Conservation (phyloP, 2,329 filamentous ascomycete genomes). For the Talaromyces marneffei region DNA sequence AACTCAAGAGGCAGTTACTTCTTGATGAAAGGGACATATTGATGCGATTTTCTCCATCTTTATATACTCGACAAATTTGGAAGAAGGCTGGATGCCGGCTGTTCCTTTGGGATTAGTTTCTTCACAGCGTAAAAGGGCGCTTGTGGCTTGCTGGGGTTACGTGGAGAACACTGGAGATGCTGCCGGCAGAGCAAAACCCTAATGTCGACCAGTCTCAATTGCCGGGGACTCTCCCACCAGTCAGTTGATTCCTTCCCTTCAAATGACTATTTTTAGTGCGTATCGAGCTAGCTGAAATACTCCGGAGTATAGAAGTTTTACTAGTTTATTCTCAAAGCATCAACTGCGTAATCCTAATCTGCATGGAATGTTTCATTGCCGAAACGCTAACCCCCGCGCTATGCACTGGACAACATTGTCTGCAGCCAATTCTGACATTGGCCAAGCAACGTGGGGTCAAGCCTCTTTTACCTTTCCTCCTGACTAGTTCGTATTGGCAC, state of each 20-base stretch:
- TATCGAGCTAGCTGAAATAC: background rate
- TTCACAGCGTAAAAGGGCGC: background rate
- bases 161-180: background rate
- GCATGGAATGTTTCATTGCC: conserved; percentile 1
- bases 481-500: background rate
- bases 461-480: background rate
- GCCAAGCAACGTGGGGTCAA: background rate
- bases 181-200: background rate
- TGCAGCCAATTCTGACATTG: background rate
- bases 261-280: background rate
- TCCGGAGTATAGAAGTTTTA: too few relatives aligned
- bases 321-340: background rate
- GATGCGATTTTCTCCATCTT: background rate
- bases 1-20: background rate
- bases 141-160: background rate
- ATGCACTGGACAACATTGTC: background rate
- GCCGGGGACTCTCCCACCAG: background rate
- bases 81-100: background rate
- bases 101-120: background rate
- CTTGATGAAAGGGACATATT: background rate
- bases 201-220: background rate
- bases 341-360: background rate
- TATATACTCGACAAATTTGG: background rate
- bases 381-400: conserved; percentile 5
- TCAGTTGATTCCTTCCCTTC: background rate